Conservation (phyloP, 257 asterid species). For the Ilex asprella region DNA sequence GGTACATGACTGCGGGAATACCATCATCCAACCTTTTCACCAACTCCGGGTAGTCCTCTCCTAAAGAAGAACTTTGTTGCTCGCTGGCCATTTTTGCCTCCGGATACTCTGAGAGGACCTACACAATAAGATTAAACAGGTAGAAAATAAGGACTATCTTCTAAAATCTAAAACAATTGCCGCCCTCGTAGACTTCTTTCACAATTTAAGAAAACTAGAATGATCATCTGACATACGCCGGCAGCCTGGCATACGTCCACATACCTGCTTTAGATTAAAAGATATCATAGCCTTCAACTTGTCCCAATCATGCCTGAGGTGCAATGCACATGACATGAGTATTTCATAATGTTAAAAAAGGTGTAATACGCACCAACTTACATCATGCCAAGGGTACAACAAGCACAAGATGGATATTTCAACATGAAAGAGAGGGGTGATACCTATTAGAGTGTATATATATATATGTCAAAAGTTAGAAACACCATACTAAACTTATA, state of each 20-base stretch:
- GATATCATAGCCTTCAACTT: slow-evolving; percentile 63
- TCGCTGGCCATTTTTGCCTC: slow-evolving; percentile 75
- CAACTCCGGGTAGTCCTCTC: slow-evolving; percentile 73
- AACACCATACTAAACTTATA: too few species aligned
- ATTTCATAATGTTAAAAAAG: slow-evolving; percentile 8
- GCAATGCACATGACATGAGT: slow-evolving; percentile 14
- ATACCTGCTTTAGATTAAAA: slow-evolving; percentile 76
- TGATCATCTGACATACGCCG: background rate
- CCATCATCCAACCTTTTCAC: slow-evolving; percentile 96
- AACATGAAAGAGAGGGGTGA: too few species aligned
- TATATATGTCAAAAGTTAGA: too few species aligned
- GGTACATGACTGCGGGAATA: slow-evolving; percentile 43
- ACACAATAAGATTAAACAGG: slow-evolving; percentile 7
- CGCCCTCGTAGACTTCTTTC: background rate
- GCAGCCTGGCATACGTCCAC: slow-evolving; percentile 24
- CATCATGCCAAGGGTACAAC: background rate
- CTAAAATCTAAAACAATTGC: background rate
- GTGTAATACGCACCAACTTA: background rate
- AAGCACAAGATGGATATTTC: background rate
- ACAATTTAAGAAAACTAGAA: slow-evolving; percentile 4
- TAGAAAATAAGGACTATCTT: background rate
- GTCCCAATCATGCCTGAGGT: slow-evolving; percentile 81
- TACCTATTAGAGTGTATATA: too few species aligned
- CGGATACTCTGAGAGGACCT: slow-evolving; percentile 83
- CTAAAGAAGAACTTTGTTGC: slow-evolving; percentile 63